A percentile compares a stretch with the other conserved stretches of the same genome.
These are phyloP conservation scores for Postia placenta DNA, from an alignment of 768 basidiomycete genomes.

Conservation along the genomic window DNA sequence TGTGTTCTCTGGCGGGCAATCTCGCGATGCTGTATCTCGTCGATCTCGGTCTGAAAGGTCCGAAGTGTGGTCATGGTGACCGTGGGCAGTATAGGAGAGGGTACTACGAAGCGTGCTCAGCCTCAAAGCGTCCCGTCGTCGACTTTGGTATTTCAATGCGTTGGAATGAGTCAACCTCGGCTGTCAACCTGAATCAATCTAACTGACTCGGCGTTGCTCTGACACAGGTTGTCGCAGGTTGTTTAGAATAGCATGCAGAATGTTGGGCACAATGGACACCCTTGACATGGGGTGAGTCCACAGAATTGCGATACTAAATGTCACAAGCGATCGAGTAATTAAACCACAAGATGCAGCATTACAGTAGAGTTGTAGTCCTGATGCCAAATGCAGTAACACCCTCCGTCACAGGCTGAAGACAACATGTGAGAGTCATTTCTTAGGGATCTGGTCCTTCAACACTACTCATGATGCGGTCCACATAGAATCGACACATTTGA, in stretches of 20 bases:
- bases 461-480: no score
- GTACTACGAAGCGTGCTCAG: background rate
- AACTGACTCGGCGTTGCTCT: slow-evolving; percentile 1
- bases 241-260: background rate
- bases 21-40: slow-evolving; percentile 68
- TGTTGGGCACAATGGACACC: no score
- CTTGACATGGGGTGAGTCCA: no score
- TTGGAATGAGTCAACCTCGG: slow-evolving; percentile 12
- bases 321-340: background rate
- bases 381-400: background rate
- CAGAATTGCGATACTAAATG: no score
- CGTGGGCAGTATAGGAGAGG: background rate
- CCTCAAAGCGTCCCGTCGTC: background rate
- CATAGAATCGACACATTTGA: no score
- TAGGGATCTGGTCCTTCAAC: no score
- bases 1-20: slow-evolving; percentile 53
- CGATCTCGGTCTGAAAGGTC: slow-evolving; percentile 70
- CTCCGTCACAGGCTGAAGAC: no score
- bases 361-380: background rate
- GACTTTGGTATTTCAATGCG: background rate
- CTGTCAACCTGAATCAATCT: slow-evolving; percentile 6
- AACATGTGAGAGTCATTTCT: no score
- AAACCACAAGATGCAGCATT: background rate
- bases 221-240: background rate
- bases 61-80: slow-evolving; percentile 28